Evolutionary conservation across 129 eudicot species (phyloP).

Genomic region (Arctium minus): DNA sequence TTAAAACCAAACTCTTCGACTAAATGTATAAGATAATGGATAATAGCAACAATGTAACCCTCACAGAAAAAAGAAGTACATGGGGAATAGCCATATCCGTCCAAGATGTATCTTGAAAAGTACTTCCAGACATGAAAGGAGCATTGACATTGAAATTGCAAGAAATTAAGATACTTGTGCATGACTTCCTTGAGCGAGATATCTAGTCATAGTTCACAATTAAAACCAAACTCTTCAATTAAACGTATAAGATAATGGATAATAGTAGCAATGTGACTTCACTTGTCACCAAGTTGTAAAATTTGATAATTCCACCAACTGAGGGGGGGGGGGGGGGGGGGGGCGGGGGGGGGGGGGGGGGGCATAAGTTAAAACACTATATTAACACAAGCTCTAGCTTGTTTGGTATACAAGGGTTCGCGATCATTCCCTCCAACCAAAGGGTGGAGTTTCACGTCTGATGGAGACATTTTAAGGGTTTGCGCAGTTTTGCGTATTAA

Average conservation of each 20-base stretch:
- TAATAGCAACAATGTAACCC: background rate
- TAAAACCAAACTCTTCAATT: background rate
- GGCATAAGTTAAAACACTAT: background rate
- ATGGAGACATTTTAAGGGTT: background rate
- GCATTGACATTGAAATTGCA: too few species aligned
- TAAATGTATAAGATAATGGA: background rate
- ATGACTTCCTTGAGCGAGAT: background rate
- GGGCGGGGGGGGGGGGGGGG: background rate
- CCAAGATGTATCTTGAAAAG: too few species aligned
- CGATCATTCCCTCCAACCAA: background rate
- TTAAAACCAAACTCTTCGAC: background rate
- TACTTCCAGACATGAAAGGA: too few species aligned
- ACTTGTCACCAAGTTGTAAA: background rate
- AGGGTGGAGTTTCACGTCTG: background rate
- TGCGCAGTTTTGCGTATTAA: background rate
- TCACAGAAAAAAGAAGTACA: too few species aligned
- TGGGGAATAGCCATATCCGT: too few species aligned
- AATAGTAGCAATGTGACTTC: background rate
- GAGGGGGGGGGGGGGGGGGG: background rate
- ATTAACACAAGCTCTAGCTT: background rate
- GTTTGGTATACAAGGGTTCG: background rate
- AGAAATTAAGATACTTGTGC: too few species aligned
- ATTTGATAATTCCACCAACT: background rate
- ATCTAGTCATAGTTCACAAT: background rate
- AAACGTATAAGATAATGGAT: background rate